These are phyloP conservation scores for Macrophomina pseudophaseolina DNA, from an alignment of 2,329 filamentous ascomycete species.

Conservation along the genomic window DNA sequence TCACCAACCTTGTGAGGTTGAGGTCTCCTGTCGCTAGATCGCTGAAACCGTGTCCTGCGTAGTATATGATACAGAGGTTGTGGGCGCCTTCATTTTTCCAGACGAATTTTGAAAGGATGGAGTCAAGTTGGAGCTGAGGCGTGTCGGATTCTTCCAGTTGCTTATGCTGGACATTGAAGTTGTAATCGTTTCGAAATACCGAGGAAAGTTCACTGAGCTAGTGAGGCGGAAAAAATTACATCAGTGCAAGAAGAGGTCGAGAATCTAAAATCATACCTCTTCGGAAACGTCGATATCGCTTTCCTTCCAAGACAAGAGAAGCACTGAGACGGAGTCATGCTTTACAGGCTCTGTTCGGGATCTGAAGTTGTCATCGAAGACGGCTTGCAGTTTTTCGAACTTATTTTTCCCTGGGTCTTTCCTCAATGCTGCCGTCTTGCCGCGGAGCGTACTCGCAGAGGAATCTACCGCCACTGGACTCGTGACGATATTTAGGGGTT, in stretches of 20 bases:
- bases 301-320: constrained; percentile 28
- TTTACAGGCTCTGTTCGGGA: constrained; percentile 23
- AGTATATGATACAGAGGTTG: constrained; percentile 3
- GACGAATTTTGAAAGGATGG: background rate
- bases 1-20: background rate
- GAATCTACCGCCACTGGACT: background rate
- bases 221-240: too few species aligned
- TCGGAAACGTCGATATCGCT: constrained; percentile 13
- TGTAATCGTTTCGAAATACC: background rate
- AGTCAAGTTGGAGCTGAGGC: background rate
- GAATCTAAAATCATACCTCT: constrained; percentile 23
- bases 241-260: too few species aligned
- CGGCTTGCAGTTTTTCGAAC: background rate
- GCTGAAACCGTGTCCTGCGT: background rate
- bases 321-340: constrained; percentile 22
- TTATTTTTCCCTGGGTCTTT: background rate
- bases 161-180: background rate
- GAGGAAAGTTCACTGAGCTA: background rate
- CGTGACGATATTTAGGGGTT: background rate
- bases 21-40: background rate
- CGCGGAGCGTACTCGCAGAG: background rate
- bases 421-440: background rate
- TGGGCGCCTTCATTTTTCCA: background rate
- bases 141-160: background rate
- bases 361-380: constrained; percentile 26